Percentiles rank a stretch among this genome's conserved stretches.
Conservation (phyloP, 306 rosid genomes). For the Quercus cerris region DNA sequence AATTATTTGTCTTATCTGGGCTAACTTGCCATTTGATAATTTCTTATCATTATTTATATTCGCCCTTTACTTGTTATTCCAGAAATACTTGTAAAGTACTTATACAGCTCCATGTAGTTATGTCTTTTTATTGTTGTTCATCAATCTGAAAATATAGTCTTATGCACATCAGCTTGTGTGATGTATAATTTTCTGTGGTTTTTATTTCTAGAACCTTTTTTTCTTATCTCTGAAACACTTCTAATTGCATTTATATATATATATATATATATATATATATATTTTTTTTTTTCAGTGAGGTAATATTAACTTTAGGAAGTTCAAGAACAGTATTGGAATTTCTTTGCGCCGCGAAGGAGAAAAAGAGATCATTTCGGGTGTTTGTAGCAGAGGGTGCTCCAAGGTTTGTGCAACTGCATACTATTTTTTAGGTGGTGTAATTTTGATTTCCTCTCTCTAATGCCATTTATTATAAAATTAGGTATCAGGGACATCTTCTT, state of each 20-base stretch:
- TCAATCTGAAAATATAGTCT: not conserved
- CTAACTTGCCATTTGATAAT: not conserved
- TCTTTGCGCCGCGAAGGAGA: constrained; percentile 94
- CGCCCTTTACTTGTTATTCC: not conserved
- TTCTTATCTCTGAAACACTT: constrained; percentile 13
- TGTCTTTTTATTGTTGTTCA: not conserved
- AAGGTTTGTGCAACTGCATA: constrained; percentile 54
- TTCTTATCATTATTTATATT: not conserved
- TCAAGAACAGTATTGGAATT: constrained; percentile 96
- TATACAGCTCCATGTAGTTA: not conserved
- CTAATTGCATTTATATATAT: not conserved
- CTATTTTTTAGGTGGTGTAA: constrained; percentile 5
- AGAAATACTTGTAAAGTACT: not conserved
- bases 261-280: no score
- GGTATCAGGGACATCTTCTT: constrained; percentile 90
- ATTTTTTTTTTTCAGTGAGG: constrained; percentile 62
- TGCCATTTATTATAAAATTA: constrained; percentile 24
- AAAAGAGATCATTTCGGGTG: constrained; percentile 88
- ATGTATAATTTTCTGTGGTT: not conserved
- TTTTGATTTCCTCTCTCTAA: constrained; percentile 1
- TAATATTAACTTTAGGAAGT: constrained; percentile 93
- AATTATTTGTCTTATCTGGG: not conserved
- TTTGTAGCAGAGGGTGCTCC: constrained; percentile 99
- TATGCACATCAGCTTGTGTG: not conserved
- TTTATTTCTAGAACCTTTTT: constrained; percentile 1